Evolutionary conservation across 345 rosid species (phyloP).

Genomic region (Populus nigra): DNA sequence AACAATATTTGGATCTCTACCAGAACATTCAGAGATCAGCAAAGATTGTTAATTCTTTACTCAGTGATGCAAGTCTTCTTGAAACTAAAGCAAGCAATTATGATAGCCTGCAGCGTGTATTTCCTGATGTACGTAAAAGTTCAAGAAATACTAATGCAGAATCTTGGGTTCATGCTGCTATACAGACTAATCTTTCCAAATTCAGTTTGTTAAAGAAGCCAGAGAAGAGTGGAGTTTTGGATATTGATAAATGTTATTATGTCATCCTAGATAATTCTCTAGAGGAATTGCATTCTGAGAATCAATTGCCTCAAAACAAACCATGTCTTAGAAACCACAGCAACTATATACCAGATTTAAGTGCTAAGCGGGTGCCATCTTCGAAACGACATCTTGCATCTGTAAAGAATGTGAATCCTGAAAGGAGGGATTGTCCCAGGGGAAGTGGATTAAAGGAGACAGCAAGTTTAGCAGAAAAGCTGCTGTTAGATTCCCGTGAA

Average conservation of each 20-base stretch:
- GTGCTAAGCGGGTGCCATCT: constrained; percentile 15
- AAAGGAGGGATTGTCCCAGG: constrained; percentile 13
- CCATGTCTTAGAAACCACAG: constrained; percentile 16
- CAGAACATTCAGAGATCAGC: constrained; percentile 31
- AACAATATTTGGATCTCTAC: constrained; percentile 40
- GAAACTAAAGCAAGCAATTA: constrained; percentile 21
- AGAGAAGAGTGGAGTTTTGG: constrained; percentile 15
- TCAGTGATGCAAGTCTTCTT: constrained; percentile 8
- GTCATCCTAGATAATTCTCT: constrained; percentile 27
- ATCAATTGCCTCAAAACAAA: constrained; percentile 16
- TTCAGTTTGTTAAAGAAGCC: constrained; percentile 39
- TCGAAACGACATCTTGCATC: constrained; percentile 9
- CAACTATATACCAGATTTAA: constrained; percentile 6
- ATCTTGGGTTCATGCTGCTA: constrained; percentile 47
- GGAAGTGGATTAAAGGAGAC: constrained; percentile 35
- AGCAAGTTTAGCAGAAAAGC: constrained; percentile 37
- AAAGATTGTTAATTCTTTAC: constrained; percentile 26
- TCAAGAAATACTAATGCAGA: constrained; percentile 25
- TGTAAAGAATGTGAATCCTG: constrained; percentile 15
- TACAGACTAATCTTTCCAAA: constrained; percentile 34
- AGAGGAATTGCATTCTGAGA: constrained; percentile 22
- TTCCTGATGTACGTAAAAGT: constrained; percentile 13
- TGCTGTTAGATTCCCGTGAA: constrained; percentile 36
- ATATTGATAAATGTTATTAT: constrained; percentile 17
- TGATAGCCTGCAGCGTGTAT: not conserved